Conservation (phyloP, 192 early-diverging fungal genomes). For the Linnemannia zychae region DNA sequence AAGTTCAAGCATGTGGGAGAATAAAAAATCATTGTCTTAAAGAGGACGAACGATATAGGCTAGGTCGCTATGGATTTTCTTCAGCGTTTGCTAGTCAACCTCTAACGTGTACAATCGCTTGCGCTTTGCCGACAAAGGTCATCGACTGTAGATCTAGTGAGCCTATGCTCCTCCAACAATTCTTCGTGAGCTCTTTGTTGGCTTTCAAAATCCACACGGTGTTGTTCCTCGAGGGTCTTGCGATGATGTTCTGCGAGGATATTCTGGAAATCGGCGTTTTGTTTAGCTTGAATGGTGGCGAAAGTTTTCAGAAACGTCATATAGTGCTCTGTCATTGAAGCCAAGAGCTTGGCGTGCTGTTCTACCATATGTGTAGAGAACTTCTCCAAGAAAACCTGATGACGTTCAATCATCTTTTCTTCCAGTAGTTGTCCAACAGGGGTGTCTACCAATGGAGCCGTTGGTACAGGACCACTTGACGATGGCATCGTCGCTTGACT, state of each 20-base stretch:
- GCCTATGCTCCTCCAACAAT: background rate
- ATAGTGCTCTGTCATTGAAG: background rate
- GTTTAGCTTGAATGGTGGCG: background rate
- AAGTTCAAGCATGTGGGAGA: too few relatives aligned
- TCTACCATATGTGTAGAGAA: background rate
- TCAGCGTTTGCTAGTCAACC: background rate
- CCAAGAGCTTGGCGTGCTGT: background rate
- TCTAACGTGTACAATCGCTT: background rate
- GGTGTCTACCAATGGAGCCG: background rate
- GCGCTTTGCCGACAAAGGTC: background rate
- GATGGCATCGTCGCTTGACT: too few relatives aligned
- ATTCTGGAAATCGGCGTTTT: background rate
- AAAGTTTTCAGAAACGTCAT: background rate
- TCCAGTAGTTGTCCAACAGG: background rate
- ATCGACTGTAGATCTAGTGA: background rate
- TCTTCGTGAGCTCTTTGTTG: background rate
- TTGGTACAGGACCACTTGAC: background rate
- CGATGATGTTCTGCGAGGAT: background rate
- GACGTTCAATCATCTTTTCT: conserved; percentile 7
- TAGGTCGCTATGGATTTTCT: background rate
- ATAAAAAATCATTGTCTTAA: too few relatives aligned
- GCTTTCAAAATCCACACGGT: background rate
- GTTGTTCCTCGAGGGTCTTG: conserved; percentile 1
- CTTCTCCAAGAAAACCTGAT: conserved; percentile 1
- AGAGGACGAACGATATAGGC: background rate